phyloP scores from a whole-genome alignment of 2,329 filamentous ascomycete genomes.

The Dothistroma pini region DNA sequence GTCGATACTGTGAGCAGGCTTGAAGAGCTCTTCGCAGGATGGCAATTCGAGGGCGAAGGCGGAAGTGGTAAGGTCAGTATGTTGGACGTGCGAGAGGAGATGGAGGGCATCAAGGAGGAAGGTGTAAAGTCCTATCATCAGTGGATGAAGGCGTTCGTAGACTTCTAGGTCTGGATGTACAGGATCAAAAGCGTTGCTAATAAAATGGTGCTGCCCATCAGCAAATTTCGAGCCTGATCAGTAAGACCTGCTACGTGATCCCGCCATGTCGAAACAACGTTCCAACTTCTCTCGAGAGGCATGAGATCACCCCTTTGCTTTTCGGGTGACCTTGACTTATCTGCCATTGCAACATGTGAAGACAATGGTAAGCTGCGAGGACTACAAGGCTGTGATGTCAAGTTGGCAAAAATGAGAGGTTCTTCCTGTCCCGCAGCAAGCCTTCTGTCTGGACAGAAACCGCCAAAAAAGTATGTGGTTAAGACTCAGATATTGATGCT shows the following conservation, averaged over 20 bases:
- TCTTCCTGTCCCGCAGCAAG: no score
- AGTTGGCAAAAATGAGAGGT: no score
- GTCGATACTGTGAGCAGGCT: slow-evolving; percentile 59
- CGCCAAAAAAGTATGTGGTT: neutral
- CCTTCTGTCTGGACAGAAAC: no score
- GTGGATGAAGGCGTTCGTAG: slow-evolving; percentile 28
- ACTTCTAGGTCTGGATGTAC: neutral
- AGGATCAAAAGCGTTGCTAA: neutral
- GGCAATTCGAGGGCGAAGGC: slow-evolving; percentile 50
- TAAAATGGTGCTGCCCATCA: neutral
- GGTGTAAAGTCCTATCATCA: slow-evolving; percentile 38
- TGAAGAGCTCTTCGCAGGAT: slow-evolving; percentile 60
- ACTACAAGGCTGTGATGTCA: no score
- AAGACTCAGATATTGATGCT: neutral
- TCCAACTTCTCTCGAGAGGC: no score
- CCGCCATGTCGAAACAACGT: neutral
- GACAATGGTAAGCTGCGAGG: no score
- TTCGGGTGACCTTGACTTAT: no score
- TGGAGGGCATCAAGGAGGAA: slow-evolving; percentile 58
- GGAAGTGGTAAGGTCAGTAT: slow-evolving; percentile 59
- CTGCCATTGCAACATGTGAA: no score
- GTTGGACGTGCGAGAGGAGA: slow-evolving; percentile 66
- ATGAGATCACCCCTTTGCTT: no score
- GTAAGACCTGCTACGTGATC: neutral
- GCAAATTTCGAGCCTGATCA: neutral